Conservation (phyloP, 352 stramenopile genomes). For the Globisporangium takayamanum region DNA sequence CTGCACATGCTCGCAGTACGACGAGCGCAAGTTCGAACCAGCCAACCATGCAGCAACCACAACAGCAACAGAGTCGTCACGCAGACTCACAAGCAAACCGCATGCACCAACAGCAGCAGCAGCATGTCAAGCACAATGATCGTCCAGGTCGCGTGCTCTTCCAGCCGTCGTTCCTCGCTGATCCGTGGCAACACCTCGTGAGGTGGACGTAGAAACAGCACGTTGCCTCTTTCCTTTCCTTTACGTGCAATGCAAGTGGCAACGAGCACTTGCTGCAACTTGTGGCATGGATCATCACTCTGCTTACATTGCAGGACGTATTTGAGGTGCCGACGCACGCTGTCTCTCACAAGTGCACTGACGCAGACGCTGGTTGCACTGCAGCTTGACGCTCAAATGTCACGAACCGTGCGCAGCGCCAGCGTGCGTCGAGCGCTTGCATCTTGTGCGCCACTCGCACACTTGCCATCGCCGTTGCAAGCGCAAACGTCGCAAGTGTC, state of each 20-base stretch:
- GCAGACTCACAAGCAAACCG: too few species aligned
- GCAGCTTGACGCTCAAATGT: constrained; percentile 26
- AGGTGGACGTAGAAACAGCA: not conserved
- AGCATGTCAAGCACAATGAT: constrained; percentile 11
- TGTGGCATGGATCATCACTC: too few species aligned
- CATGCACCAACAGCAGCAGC: constrained; percentile 1
- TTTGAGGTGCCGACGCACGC: too few species aligned
- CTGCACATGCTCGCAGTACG: too few species aligned
- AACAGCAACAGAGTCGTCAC: constrained; percentile 3
- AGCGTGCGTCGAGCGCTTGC: constrained; percentile 32
- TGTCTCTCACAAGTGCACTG: constrained; percentile 5
- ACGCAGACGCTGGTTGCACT: constrained; percentile 1
- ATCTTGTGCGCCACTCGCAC: constrained; percentile 29
- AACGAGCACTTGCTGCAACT: too few species aligned
- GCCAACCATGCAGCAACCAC: not conserved
- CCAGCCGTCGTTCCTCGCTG: constrained; percentile 57
- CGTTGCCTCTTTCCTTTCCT: too few species aligned
- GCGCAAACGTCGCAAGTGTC: constrained; percentile 32
- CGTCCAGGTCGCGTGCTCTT: constrained; percentile 40
- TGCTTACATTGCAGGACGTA: too few species aligned
- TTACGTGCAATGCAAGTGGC: too few species aligned
- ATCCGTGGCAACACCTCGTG: constrained; percentile 38
- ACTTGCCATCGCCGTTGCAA: constrained; percentile 35
- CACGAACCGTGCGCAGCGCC: constrained; percentile 34
- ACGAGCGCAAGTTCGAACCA: too few species aligned